phyloP scores from a whole-genome alignment of 2,329 filamentous ascomycete species.

The Pestalotiopsis fici region DNA sequence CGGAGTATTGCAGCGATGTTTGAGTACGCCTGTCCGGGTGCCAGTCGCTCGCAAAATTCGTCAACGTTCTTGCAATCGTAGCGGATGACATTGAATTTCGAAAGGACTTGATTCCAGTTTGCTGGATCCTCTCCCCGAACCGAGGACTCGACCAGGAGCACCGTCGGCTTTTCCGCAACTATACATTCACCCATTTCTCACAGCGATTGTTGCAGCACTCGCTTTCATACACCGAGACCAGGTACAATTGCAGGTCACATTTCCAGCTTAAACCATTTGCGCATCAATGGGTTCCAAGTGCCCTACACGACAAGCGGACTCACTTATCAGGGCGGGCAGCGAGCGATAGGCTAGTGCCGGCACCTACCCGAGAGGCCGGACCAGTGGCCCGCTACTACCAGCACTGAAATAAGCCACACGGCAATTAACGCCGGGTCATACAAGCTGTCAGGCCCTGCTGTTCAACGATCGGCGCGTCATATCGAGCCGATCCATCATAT shows the following conservation, averaged over 20 bases:
- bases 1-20: conserved; percentile 29
- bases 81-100: conserved; percentile 19
- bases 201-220: no score
- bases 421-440: background rate
- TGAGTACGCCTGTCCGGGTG: conserved; percentile 27
- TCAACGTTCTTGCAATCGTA: conserved; percentile 22
- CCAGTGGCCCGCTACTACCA: background rate
- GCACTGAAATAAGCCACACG: no score
- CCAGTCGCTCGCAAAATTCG: conserved; percentile 24
- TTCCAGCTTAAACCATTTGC: background rate
- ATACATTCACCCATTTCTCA: background rate
- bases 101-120: conserved; percentile 10
- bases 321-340: background rate
- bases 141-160: conserved; percentile 15
- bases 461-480: background rate
- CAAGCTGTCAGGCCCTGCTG: background rate
- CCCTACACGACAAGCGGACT: background rate
- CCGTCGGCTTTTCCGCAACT: conserved; percentile 10
- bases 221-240: background rate
- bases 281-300: background rate
- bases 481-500: background rate
- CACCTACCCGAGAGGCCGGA: background rate
- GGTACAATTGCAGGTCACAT: background rate
- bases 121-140: conserved; percentile 10
- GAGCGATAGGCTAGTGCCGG: background rate